phyloP scores from a whole-genome alignment of 2,329 filamentous ascomycete species.

The Alternaria sp. region DNA sequence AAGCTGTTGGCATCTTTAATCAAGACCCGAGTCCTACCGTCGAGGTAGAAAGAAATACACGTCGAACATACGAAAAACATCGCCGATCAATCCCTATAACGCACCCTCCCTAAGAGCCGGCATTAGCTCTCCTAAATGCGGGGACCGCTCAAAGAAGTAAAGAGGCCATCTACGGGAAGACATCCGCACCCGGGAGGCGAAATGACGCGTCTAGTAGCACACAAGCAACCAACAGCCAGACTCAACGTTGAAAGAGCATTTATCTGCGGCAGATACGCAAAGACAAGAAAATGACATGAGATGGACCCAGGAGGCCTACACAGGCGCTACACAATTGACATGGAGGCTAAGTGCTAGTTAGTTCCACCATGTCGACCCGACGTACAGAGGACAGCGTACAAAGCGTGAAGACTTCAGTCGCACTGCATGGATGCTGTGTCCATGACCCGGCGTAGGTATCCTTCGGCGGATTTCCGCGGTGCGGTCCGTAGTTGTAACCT shows the following conservation, averaged over 20 bases:
- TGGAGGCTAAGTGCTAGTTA: background rate
- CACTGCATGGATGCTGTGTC: constrained; percentile 16
- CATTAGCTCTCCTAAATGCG: constrained; percentile 7
- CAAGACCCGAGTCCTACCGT: no score
- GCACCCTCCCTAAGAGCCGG: background rate
- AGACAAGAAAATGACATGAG: background rate
- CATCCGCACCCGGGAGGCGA: constrained; percentile 11
- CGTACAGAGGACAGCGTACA: constrained; percentile 18
- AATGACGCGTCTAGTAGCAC: constrained; percentile 9
- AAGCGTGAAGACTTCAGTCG: constrained; percentile 18
- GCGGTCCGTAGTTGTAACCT: constrained; percentile 10
- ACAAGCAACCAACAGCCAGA: background rate
- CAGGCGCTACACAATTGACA: background rate
- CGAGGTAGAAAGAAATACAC: background rate
- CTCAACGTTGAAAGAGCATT: background rate
- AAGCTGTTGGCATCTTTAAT: no score
- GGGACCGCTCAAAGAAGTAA: constrained; percentile 18
- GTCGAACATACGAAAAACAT: background rate
- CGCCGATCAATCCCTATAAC: background rate
- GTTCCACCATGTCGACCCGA: background rate
- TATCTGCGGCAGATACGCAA: background rate
- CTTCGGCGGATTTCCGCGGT: constrained; percentile 7
- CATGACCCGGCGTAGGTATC: constrained; percentile 8
- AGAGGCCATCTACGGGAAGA: constrained; percentile 4
- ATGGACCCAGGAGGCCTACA: background rate